phyloP scores from a whole-genome alignment of 2,329 filamentous ascomycete genomes.

The Colletotrichum euphorbiae region DNA sequence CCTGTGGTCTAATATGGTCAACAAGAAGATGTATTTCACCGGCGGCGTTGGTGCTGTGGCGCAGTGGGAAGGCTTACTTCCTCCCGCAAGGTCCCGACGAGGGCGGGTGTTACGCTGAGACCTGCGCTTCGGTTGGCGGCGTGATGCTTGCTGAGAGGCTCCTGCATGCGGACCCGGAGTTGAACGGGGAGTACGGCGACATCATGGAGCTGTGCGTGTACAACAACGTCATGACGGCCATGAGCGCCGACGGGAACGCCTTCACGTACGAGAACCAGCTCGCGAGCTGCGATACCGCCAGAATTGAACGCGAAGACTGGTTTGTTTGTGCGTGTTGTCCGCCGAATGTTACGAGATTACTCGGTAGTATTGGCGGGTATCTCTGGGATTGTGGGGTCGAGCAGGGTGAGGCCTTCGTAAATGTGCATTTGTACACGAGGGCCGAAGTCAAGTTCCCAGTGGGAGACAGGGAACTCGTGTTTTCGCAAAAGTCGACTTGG shows the following conservation, averaged over 20 bases:
- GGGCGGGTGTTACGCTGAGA: constrained; percentile 72
- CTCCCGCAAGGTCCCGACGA: constrained; percentile 69
- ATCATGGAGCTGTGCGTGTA: constrained; percentile 72
- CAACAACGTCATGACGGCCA: constrained; percentile 69
- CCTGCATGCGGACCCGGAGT: constrained; percentile 58
- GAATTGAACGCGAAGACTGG: constrained; percentile 65
- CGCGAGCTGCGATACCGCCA: constrained; percentile 62
- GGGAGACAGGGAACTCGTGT: constrained; percentile 47
- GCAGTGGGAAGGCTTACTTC: constrained; percentile 72
- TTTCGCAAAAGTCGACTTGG: constrained; percentile 66
- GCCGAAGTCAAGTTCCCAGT: constrained; percentile 57
- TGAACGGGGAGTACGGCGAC: constrained; percentile 65
- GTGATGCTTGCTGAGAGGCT: constrained; percentile 71
- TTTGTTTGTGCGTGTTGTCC: constrained; percentile 71
- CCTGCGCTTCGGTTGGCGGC: constrained; percentile 69
- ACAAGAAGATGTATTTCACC: constrained; percentile 72
- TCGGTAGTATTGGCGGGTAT: constrained; percentile 68
- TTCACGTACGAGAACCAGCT: constrained; percentile 74
- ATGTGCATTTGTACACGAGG: constrained; percentile 68
- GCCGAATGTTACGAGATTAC: constrained; percentile 67
- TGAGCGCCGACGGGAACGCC: constrained; percentile 65
- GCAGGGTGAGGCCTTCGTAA: constrained; percentile 52
- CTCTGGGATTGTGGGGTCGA: constrained; percentile 59
- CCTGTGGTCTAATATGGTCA: constrained; percentile 71
- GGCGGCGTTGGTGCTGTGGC: constrained; percentile 69